A percentile compares a stretch with the other conserved stretches of the same genome.
Conservation (phyloP, 208 protist genomes). For the Angomonas deanei region DNA sequence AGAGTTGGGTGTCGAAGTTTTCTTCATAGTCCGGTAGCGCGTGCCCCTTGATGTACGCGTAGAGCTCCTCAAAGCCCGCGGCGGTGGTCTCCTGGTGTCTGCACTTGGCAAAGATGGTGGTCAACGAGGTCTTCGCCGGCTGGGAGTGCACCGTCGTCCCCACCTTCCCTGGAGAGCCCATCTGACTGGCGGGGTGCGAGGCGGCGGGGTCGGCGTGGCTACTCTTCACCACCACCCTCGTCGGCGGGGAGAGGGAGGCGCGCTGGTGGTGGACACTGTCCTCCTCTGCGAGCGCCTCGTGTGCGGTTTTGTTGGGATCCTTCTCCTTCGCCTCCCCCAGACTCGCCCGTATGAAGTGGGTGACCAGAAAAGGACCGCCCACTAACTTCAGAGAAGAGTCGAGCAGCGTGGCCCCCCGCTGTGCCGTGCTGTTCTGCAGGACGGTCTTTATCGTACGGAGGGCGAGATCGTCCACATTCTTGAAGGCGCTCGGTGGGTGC, state of each 20-base stretch:
- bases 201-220: not conserved
- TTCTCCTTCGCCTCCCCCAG: constrained; percentile 30
- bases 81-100: constrained; percentile 75
- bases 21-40: constrained; percentile 31
- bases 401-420: constrained; percentile 44
- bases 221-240: not conserved
- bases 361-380: constrained; percentile 72
- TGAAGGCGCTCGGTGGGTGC: constrained; percentile 85
- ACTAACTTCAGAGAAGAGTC: constrained; percentile 45
- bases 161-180: not conserved
- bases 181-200: not conserved
- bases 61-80: constrained; percentile 75
- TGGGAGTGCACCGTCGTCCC: not conserved
- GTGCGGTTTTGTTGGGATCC: constrained; percentile 14
- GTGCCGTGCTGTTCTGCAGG: constrained; percentile 59
- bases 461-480: constrained; percentile 75
- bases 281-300: constrained; percentile 46
- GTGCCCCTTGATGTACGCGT: constrained; percentile 38
- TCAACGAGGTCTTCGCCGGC: constrained; percentile 24
- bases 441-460: constrained; percentile 89
- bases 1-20: constrained; percentile 71
- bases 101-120: constrained; percentile 62
- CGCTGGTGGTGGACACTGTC: constrained; percentile 43
- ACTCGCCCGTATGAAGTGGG: constrained; percentile 84
- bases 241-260: constrained; percentile 38